Evolutionary conservation across 768 basidiomycete species (phyloP).

Genomic region (Filobasidium floriforme): DNA sequence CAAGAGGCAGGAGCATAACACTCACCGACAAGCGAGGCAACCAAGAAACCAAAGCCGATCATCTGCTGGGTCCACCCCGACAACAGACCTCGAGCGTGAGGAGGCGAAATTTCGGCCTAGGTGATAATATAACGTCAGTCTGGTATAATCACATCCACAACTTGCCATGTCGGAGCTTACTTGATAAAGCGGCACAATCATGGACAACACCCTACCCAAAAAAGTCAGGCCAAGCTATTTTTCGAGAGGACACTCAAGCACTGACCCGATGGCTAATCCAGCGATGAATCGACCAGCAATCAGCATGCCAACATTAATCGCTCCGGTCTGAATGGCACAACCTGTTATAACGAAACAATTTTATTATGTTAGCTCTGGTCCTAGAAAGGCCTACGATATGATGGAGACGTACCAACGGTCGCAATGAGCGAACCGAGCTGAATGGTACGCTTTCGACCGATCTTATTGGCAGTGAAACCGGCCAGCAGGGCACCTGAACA

Average conservation of each 20-base stretch:
- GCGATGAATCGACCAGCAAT: constrained; percentile 48
- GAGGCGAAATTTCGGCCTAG: constrained; percentile 56
- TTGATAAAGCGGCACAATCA: constrained; percentile 38
- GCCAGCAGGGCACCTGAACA: constrained; percentile 48
- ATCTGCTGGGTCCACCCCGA: constrained; percentile 61
- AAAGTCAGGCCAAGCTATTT: too few relatives aligned
- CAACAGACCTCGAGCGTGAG: constrained; percentile 57
- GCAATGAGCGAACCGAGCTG: constrained; percentile 46
- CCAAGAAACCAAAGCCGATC: constrained; percentile 59
- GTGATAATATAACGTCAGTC: not conserved
- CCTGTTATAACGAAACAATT: too few relatives aligned
- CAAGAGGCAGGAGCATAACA: not conserved
- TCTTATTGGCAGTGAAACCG: constrained; percentile 5
- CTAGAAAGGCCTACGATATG: not conserved
- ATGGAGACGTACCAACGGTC: constrained; percentile 9
- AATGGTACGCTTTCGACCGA: constrained; percentile 54
- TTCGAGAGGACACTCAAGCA: too few relatives aligned
- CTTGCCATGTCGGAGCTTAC: constrained; percentile 26
- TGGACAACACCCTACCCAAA: not conserved
- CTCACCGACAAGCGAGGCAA: constrained; percentile 49
- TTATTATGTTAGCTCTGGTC: not conserved
- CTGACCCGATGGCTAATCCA: not conserved
- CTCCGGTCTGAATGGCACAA: constrained; percentile 58
- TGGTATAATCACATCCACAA: not conserved
- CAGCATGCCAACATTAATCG: constrained; percentile 56